These are phyloP conservation scores for Cyclanthera cordifolia DNA, from an alignment of 306 rosid species.

Conservation along the genomic window DNA sequence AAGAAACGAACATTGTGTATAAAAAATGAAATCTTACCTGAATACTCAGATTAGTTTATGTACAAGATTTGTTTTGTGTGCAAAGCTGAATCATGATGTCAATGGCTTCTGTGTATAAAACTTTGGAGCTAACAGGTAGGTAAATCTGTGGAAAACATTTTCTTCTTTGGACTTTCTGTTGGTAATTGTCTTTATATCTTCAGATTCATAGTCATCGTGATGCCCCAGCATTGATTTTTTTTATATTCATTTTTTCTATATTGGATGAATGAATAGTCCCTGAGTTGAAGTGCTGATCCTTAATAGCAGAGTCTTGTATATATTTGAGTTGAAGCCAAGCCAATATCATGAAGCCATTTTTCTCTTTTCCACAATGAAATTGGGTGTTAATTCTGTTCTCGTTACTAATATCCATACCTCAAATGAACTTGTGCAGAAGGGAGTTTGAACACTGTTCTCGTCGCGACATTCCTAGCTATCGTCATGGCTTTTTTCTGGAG, in stretches of 20 bases:
- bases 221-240: background rate
- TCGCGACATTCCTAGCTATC: background rate
- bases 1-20: background rate
- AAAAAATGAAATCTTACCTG: background rate
- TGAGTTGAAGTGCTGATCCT: background rate
- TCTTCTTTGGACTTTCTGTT: background rate
- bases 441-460: conserved; percentile 3
- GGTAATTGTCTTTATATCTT: background rate
- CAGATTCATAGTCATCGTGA: conserved; percentile 1
- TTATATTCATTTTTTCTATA: background rate
- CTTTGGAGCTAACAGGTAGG: background rate
- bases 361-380: background rate
- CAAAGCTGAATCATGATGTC: background rate
- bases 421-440: conserved; percentile 12
- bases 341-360: background rate
- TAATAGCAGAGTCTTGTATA: background rate
- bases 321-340: background rate
- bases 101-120: background rate
- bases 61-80: background rate
- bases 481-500: background rate
- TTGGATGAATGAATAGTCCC: background rate
- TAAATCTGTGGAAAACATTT: background rate
- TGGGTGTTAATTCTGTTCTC: background rate
- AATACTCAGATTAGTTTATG: background rate
- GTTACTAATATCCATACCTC: background rate